A percentile compares a stretch with the other conserved stretches of the same genome.
phyloP scores from a whole-genome alignment of 2,329 filamentous ascomycete species.

The Immersiporthe knoxdaviesiana region DNA sequence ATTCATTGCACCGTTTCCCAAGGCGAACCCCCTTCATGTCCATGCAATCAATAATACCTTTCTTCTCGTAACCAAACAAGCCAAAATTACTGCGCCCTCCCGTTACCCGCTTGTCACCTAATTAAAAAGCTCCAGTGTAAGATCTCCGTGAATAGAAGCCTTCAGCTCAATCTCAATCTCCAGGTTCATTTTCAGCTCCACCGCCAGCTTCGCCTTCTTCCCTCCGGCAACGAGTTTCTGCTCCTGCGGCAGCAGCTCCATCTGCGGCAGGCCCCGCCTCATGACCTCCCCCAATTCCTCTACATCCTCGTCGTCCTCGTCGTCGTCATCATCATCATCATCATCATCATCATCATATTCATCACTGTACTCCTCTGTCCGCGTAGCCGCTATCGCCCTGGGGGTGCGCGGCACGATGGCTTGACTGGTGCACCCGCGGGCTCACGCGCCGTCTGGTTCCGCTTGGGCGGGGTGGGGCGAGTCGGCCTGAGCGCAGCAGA shows the following conservation, averaged over 20 bases:
- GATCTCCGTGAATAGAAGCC: slow-evolving; percentile 68
- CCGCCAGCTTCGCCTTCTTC: slow-evolving; percentile 29
- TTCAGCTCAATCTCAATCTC: slow-evolving; percentile 71
- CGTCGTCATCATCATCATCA: slow-evolving; percentile 1
- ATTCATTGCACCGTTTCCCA: neutral
- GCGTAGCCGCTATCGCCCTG: slow-evolving; percentile 8
- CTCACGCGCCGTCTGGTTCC: slow-evolving; percentile 15
- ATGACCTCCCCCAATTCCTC: neutral
- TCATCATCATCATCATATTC: neutral
- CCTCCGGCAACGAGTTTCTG: slow-evolving; percentile 22
- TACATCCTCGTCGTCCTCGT: neutral
- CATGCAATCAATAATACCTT: neutral
- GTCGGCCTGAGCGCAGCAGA: slow-evolving; percentile 8
- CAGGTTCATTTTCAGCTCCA: slow-evolving; percentile 63
- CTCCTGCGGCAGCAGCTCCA: neutral
- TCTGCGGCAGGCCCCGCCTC: slow-evolving; percentile 7
- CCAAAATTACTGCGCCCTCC: neutral
- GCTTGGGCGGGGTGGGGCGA: neutral
- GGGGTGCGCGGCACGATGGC: slow-evolving; percentile 20
- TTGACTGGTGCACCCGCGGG: slow-evolving; percentile 12
- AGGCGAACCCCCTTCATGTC: neutral
- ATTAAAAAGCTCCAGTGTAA: slow-evolving; percentile 59
- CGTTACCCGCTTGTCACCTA: neutral
- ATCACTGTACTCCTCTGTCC: slow-evolving; percentile 15
- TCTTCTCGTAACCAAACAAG: neutral